Evolutionary conservation across 352 stramenopile species (phyloP).

Genomic region (Hyaloperonospora arabidopsidis): DNA sequence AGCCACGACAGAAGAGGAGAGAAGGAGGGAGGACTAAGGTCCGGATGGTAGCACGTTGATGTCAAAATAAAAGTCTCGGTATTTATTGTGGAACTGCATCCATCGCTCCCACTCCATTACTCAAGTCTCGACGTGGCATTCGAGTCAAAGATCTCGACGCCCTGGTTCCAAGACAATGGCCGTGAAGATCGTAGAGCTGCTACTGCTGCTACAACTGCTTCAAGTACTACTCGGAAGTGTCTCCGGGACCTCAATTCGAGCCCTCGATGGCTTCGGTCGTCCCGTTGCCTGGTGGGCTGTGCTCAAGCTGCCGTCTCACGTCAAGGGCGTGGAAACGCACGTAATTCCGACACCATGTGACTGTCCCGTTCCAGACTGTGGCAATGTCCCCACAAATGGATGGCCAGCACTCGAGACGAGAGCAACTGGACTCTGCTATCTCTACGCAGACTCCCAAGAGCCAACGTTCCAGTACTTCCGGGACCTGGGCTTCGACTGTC

Average conservation of each 20-base stretch:
- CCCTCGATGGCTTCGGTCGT: slow-evolving; percentile 48
- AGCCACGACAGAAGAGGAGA: too few species aligned
- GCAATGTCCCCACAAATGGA: slow-evolving; percentile 34
- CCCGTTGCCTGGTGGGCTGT: slow-evolving; percentile 70
- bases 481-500: slow-evolving; percentile 59
- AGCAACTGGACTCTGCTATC: slow-evolving; percentile 60
- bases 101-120: background rate
- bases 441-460: slow-evolving; percentile 58
- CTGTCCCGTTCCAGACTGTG: slow-evolving; percentile 48
- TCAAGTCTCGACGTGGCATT: slow-evolving; percentile 5
- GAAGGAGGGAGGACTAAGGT: too few species aligned
- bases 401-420: slow-evolving; percentile 27
- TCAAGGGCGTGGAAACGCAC: slow-evolving; percentile 15
- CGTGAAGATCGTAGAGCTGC: slow-evolving; percentile 1
- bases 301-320: slow-evolving; percentile 59
- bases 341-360: slow-evolving; percentile 52
- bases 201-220: slow-evolving; percentile 1
- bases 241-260: slow-evolving; percentile 23
- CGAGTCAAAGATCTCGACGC: background rate
- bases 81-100: slow-evolving; percentile 28
- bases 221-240: slow-evolving; percentile 10
- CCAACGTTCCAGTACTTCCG: slow-evolving; percentile 57
- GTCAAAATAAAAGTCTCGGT: slow-evolving; percentile 38
- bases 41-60: background rate
- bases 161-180: too few species aligned